Percentiles rank a stretch among this genome's conserved stretches.
These are phyloP conservation scores for Pleurotus pulmonarius DNA, from an alignment of 768 basidiomycete species.

Conservation along the genomic window DNA sequence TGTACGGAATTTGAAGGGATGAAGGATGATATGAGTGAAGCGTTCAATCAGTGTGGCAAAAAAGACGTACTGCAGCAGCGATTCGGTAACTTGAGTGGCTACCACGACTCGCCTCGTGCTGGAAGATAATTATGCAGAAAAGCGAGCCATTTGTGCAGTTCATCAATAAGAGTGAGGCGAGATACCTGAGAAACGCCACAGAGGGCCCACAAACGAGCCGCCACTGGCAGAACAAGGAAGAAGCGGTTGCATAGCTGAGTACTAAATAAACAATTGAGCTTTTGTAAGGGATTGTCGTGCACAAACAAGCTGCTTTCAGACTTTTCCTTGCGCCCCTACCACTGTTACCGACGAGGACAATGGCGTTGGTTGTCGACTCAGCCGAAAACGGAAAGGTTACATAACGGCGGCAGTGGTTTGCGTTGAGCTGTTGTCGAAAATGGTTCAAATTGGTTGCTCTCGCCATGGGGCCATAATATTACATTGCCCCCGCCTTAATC, in stretches of 20 bases:
- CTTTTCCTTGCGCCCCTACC: neutral
- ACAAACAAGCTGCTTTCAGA: neutral
- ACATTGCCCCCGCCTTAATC: conserved; percentile 2
- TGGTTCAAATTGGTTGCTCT: neutral
- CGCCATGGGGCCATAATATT: conserved; percentile 5
- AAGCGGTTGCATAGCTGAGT: neutral
- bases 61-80: neutral
- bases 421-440: neutral
- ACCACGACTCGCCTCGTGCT: neutral
- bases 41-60: too few relatives aligned
- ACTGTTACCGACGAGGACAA: neutral
- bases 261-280: neutral
- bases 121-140: neutral
- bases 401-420: neutral
- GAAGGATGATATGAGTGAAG: too few relatives aligned
- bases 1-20: too few relatives aligned
- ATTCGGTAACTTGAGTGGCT: too few relatives aligned
- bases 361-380: neutral
- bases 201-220: neutral
- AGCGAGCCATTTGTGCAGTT: neutral
- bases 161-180: neutral
- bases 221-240: neutral
- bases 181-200: neutral
- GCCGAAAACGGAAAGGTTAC: neutral
- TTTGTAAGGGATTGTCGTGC: neutral